These are phyloP conservation scores for Starmerella gropengiesseri DNA, from an alignment of 805 yeast genomes.

Conservation along the genomic window DNA sequence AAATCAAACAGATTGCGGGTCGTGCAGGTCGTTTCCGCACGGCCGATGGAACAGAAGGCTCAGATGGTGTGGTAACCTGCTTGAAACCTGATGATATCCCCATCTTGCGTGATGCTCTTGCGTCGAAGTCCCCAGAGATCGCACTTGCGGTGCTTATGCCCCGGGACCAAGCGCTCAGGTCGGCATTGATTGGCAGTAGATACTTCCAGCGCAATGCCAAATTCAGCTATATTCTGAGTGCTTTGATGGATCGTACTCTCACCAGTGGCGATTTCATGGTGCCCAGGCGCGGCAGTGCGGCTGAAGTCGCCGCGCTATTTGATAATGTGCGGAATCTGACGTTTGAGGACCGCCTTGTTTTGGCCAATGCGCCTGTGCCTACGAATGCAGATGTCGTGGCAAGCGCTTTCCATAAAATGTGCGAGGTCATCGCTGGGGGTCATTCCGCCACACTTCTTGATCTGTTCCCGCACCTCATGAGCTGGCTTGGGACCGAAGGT, in stretches of 20 bases:
- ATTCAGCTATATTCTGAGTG: constrained; percentile 12
- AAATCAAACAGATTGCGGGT: constrained; percentile 87
- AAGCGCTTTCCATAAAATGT: constrained; percentile 38
- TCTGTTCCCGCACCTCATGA: constrained; percentile 26
- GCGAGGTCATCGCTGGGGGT: constrained; percentile 46
- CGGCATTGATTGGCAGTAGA: constrained; percentile 46
- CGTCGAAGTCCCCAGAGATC: constrained; percentile 28
- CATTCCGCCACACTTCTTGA: constrained; percentile 48
- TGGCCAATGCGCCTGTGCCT: constrained; percentile 54
- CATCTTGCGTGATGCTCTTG: constrained; percentile 15
- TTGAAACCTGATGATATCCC: constrained; percentile 2
- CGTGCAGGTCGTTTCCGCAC: constrained; percentile 77
- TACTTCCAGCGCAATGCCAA: constrained; percentile 27
- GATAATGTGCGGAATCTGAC: constrained; percentile 36
- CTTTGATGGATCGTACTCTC: neutral
- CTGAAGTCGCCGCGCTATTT: constrained; percentile 36
- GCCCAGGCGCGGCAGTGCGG: constrained; percentile 7
- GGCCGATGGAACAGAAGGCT: constrained; percentile 38
- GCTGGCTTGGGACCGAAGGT: neutral
- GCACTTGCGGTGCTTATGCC: constrained; percentile 70
- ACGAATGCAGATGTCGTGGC: constrained; percentile 28
- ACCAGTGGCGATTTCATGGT: constrained; percentile 9
- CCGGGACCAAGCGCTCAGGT: constrained; percentile 57
- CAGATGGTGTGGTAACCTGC: constrained; percentile 20
- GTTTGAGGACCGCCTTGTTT: constrained; percentile 45